These are phyloP conservation scores for Pseudogymnoascus sp. DNA, from an alignment of 2,329 filamentous ascomycete genomes.

Conservation along the genomic window DNA sequence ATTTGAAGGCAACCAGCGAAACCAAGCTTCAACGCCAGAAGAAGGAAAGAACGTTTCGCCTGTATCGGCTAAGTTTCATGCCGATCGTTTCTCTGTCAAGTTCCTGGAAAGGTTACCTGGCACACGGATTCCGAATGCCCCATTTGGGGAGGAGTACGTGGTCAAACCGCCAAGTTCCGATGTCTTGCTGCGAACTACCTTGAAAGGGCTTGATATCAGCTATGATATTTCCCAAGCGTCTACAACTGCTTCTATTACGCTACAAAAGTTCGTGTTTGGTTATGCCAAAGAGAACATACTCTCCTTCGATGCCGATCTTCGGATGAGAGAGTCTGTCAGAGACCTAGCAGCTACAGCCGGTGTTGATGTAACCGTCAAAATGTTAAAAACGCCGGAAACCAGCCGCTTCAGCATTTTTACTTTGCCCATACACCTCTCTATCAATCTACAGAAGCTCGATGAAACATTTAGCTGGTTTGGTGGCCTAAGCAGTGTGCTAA, in stretches of 20 bases:
- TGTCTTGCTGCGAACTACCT: constrained; percentile 24
- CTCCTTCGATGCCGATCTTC: constrained; percentile 51
- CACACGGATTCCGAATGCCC: constrained; percentile 15
- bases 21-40: background rate
- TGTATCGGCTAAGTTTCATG: constrained; percentile 19
- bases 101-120: constrained; percentile 29
- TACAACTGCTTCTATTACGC: constrained; percentile 23
- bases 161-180: constrained; percentile 17
- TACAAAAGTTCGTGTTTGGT: constrained; percentile 55
- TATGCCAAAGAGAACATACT: constrained; percentile 57
- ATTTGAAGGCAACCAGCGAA: background rate
- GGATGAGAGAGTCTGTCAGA: constrained; percentile 52
- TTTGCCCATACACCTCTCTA: constrained; percentile 64
- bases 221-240: constrained; percentile 13
- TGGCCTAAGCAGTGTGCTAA: constrained; percentile 83
- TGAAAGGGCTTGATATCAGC: constrained; percentile 24
- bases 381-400: constrained; percentile 38
- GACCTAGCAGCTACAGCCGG: constrained; percentile 52
- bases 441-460: constrained; percentile 76
- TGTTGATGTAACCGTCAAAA: constrained; percentile 49
- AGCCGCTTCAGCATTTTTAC: constrained; percentile 61
- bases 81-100: constrained; percentile 24
- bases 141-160: constrained; percentile 7
- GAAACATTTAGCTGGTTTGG: constrained; percentile 85
- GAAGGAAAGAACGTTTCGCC: constrained; percentile 11